Percentiles rank a stretch among this genome's conserved stretches.
Conservation (phyloP, 2,329 filamentous ascomycete genomes). For the Penicillium brasilianum region DNA sequence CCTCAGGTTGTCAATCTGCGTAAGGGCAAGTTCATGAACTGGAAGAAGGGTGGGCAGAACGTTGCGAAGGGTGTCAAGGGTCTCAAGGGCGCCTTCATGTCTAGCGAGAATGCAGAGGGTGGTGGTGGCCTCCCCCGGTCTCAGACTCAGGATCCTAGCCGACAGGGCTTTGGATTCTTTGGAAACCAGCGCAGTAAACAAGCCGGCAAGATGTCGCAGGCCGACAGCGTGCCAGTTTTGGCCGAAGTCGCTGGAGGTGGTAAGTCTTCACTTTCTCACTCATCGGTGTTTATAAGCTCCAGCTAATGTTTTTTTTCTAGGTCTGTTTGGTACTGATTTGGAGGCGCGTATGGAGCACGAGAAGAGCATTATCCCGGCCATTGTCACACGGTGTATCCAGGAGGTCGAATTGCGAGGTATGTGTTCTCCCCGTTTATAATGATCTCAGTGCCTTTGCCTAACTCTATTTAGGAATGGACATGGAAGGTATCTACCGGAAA, state of each 20-base stretch:
- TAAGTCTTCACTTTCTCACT: conserved; percentile 34
- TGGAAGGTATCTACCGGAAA: conserved; percentile 97
- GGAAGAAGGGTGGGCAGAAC: conserved; percentile 95
- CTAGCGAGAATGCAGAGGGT: conserved; percentile 60
- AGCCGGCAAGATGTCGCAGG: conserved; percentile 47
- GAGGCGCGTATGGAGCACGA: conserved; percentile 85
- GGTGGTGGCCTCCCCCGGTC: conserved; percentile 41
- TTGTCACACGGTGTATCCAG: conserved; percentile 92
- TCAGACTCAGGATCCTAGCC: conserved; percentile 51
- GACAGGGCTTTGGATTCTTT: conserved; percentile 75
- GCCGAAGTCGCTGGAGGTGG: conserved; percentile 45
- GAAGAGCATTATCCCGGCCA: conserved; percentile 83
- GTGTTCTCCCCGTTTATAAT: neutral
- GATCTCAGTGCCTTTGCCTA: conserved; percentile 23
- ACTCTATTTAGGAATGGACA: conserved; percentile 70
- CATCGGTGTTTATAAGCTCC: neutral
- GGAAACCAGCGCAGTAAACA: conserved; percentile 54
- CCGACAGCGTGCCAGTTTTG: conserved; percentile 50
- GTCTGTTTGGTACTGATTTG: conserved; percentile 88
- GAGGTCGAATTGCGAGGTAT: conserved; percentile 88
- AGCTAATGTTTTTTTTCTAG: conserved; percentile 37
- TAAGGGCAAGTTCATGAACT: conserved; percentile 92
- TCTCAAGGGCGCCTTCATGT: conserved; percentile 87
- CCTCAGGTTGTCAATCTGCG: conserved; percentile 96
- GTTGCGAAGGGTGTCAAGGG: conserved; percentile 95